Conservation (phyloP, 768 basidiomycete genomes). For the Candolleomyces eurysporus region DNA sequence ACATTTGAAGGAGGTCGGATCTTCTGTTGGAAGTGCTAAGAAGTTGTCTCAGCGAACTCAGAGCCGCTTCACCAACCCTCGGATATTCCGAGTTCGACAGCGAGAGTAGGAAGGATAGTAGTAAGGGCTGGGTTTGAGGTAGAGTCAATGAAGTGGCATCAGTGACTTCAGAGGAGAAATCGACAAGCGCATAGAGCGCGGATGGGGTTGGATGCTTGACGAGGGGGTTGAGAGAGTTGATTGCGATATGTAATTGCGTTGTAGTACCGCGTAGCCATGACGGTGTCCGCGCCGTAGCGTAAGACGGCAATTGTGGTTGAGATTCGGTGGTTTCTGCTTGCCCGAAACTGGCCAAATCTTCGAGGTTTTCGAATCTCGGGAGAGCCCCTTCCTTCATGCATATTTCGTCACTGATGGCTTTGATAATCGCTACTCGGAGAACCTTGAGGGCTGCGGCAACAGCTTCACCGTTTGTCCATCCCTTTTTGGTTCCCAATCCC, state of each 20-base stretch:
- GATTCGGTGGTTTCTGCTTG: slow-evolving; percentile 14
- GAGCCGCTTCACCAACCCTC: slow-evolving; percentile 51
- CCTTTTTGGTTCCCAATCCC: slow-evolving; percentile 49
- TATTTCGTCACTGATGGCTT: slow-evolving; percentile 64
- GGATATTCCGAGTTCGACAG: slow-evolving; percentile 61
- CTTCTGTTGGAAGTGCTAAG: slow-evolving; percentile 43
- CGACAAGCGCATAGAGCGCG: slow-evolving; percentile 57
- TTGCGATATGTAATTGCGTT: slow-evolving; percentile 78
- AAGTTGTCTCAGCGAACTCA: slow-evolving; percentile 42
- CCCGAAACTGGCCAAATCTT: slow-evolving; percentile 51
- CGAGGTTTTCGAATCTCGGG: slow-evolving; percentile 52
- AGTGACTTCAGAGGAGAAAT: slow-evolving; percentile 57
- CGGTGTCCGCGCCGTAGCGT: slow-evolving; percentile 55
- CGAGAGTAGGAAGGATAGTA: slow-evolving; percentile 71
- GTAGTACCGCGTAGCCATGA: slow-evolving; percentile 82
- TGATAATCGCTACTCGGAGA: slow-evolving; percentile 52
- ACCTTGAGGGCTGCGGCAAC: slow-evolving; percentile 58
- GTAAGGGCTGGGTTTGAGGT: slow-evolving; percentile 62
- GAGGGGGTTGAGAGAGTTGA: slow-evolving; percentile 72
- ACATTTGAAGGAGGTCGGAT: slow-evolving; percentile 48
- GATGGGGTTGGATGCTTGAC: slow-evolving; percentile 68
- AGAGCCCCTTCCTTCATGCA: slow-evolving; percentile 63
- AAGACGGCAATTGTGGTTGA: slow-evolving; percentile 26
- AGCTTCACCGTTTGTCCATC: slow-evolving; percentile 72
- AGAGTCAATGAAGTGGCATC: slow-evolving; percentile 57